Conservation (phyloP, 1,284 basidiomycete genomes). For the Boletus mariae region DNA sequence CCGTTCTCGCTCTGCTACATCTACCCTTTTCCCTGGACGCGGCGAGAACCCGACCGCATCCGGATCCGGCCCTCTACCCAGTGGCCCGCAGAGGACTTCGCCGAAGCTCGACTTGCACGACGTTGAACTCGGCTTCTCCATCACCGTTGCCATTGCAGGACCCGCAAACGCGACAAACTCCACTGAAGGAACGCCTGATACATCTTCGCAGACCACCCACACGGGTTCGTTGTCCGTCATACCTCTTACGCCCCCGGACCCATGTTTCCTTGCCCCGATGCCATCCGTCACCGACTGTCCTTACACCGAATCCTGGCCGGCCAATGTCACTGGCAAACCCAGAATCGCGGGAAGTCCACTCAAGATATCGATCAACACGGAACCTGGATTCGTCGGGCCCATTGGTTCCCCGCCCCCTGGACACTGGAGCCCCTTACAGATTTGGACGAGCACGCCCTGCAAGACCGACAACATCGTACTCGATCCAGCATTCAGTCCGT, state of each 20-base stretch:
- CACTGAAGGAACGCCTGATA: constrained; percentile 10
- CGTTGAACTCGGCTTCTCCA: constrained; percentile 18
- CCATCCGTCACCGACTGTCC: constrained; percentile 21
- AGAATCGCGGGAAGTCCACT: constrained; percentile 23
- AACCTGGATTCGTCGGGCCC: not conserved
- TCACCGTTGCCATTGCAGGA: not conserved
- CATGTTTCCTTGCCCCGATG: constrained; percentile 22
- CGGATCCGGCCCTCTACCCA: not conserved
- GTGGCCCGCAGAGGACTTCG: constrained; percentile 18
- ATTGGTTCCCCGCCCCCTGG: constrained; percentile 18
- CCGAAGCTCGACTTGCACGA: constrained; percentile 16
- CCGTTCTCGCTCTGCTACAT: constrained; percentile 12
- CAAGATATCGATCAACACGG: constrained; percentile 13
- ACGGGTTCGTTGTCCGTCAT: constrained; percentile 7
- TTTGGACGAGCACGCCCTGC: constrained; percentile 30
- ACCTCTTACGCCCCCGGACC: constrained; percentile 29
- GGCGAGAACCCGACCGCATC: not conserved
- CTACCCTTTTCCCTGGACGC: constrained; percentile 11
- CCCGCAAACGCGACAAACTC: not conserved
- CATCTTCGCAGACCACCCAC: constrained; percentile 12
- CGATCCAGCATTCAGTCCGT: constrained; percentile 3
- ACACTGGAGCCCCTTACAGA: constrained; percentile 15
- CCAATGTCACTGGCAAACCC: constrained; percentile 1
- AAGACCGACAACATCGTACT: constrained; percentile 6
- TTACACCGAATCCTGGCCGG: constrained; percentile 24